A percentile compares a stretch with the other conserved stretches of the same genome.
phyloP scores from a whole-genome alignment of 73 alveolate species.

The Diophrys appendiculata region DNA sequence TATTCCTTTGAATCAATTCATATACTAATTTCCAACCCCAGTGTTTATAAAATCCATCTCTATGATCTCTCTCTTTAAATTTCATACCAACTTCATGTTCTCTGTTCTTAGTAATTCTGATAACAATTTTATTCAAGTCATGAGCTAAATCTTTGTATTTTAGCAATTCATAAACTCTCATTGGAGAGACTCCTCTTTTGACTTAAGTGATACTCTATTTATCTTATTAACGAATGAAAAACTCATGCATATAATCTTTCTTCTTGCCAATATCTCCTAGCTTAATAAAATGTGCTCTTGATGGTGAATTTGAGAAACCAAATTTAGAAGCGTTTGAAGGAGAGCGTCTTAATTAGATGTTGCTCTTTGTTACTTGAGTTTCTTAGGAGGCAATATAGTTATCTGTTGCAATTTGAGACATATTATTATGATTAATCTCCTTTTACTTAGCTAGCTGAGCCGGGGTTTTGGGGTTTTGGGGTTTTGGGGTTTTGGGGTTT shows the following conservation, averaged over 20 bases:
- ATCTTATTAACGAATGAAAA: background rate
- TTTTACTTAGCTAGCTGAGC: too few relatives aligned
- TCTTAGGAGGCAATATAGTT: too few relatives aligned
- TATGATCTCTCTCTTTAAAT: background rate
- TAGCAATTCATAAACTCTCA: background rate
- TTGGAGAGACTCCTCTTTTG: background rate
- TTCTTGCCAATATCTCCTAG: background rate
- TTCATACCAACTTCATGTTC: background rate
- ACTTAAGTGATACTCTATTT: background rate
- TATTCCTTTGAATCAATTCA: background rate
- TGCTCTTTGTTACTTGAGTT: too few relatives aligned
- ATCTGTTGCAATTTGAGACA: too few relatives aligned
- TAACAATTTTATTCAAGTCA: background rate
- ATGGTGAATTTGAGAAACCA: background rate
- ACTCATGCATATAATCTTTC: background rate
- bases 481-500: too few relatives aligned
- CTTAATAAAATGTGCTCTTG: too few relatives aligned
- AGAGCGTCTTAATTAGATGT: too few relatives aligned
- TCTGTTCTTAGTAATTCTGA: background rate
- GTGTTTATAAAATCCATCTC: background rate
- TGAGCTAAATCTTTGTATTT: background rate
- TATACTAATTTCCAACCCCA: background rate
- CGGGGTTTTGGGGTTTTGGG: too few relatives aligned
- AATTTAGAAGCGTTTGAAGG: background rate
- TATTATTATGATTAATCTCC: too few relatives aligned